A percentile compares a stretch with the other conserved stretches of the same genome.
These are phyloP conservation scores for Arctostaphylos glauca DNA, from an alignment of 148 eudicot genomes.

Conservation along the genomic window DNA sequence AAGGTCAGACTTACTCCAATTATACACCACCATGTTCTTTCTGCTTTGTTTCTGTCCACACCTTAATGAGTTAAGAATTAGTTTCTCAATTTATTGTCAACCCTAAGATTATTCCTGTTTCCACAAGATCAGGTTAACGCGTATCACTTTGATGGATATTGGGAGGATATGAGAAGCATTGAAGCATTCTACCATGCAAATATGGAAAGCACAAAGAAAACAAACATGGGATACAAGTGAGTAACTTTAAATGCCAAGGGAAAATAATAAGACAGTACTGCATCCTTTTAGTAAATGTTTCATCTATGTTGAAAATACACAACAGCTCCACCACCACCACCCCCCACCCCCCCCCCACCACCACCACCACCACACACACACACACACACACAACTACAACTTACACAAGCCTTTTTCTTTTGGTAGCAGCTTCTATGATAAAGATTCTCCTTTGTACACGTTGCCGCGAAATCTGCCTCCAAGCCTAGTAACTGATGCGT, in stretches of 20 bases:
- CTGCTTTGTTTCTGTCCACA: not conserved
- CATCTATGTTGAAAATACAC: not conserved
- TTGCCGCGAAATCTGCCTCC: conserved; percentile 74
- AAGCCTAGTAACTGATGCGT: conserved; percentile 47
- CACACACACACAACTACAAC: not conserved
- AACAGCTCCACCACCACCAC: too few relatives aligned
- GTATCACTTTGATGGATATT: conserved; percentile 58
- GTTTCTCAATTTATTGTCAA: not conserved
- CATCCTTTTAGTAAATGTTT: conserved; percentile 9
- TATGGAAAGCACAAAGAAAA: conserved; percentile 52
- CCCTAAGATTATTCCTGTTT: conserved; percentile 5
- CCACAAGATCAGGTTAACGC: conserved; percentile 54
- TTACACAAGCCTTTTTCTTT: conserved; percentile 27
- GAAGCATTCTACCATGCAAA: conserved; percentile 60
- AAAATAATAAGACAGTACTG: conserved; percentile 12
- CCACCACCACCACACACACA: too few relatives aligned
- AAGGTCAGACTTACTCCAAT: conserved; percentile 42
- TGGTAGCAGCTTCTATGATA: conserved; percentile 56
- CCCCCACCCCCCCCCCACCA: too few relatives aligned
- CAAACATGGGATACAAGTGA: conserved; percentile 44
- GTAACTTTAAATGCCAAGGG: conserved; percentile 29
- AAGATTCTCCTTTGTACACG: conserved; percentile 59
- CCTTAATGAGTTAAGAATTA: not conserved
- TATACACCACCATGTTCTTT: not conserved
- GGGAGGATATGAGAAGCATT: conserved; percentile 81